Conservation (phyloP, 164 flowering plant genomes). For the Vitis vinifera region ASM3070453v1 NC_081805.1:19136001-19136500, state of each 20-base stretch:
- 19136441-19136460: no score
- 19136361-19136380: no score
- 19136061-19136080: slow-evolving; percentile 90
- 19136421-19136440: no score
- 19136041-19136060: slow-evolving; percentile 94
- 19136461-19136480: no score
- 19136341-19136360: no score
- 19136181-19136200: slow-evolving; percentile 73
- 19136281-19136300: not conserved
- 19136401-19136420: no score
- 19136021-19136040: slow-evolving; percentile 78
- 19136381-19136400: no score
- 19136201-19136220: slow-evolving; percentile 86
- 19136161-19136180: slow-evolving; percentile 67
- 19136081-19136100: slow-evolving; percentile 82
- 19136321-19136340: no score
- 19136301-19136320: not conserved
- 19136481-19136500: no score
- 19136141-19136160: slow-evolving; percentile 91
- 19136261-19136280: not conserved
- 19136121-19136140: slow-evolving; percentile 91
- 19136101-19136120: slow-evolving; percentile 94
- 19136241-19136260: slow-evolving; percentile 44
- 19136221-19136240: slow-evolving; percentile 64
- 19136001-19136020: slow-evolving; percentile 60